Evolutionary conservation across 2,329 filamentous ascomycete genomes (phyloP).

Genomic region (Pestalotiopsis fici): DNA sequence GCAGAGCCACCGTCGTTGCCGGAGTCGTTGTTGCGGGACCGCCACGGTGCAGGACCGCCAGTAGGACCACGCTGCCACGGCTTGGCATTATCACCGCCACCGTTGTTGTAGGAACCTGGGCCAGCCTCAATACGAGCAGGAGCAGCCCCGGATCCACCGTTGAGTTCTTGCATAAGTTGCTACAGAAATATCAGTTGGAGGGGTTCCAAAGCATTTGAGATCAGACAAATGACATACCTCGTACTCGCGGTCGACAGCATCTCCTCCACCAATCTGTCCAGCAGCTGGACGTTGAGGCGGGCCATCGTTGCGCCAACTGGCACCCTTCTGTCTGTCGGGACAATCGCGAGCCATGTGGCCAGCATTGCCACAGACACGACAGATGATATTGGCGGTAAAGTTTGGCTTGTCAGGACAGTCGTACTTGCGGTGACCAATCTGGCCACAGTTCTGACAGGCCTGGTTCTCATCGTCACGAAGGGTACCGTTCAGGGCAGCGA

Average conservation of each 20-base stretch:
- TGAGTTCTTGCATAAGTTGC: slow-evolving; percentile 98
- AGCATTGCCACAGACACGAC: slow-evolving; percentile 95
- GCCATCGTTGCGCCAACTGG: slow-evolving; percentile 83
- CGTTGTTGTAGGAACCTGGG: slow-evolving; percentile 63
- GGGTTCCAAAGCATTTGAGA: not conserved
- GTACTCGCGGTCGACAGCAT: slow-evolving; percentile 91
- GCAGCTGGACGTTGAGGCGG: slow-evolving; percentile 50
- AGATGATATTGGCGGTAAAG: slow-evolving; percentile 99
- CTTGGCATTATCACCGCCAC: slow-evolving; percentile 61
- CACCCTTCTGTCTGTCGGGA: slow-evolving; percentile 88
- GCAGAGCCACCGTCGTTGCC: slow-evolving; percentile 39
- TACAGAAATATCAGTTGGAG: slow-evolving; percentile 45
- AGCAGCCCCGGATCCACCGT: slow-evolving; percentile 67
- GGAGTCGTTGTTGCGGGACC: slow-evolving; percentile 55
- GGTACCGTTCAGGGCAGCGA: slow-evolving; percentile 97
- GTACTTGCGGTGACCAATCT: slow-evolving; percentile 98
- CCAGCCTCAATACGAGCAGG: slow-evolving; percentile 86
- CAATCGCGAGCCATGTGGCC: slow-evolving; percentile 98
- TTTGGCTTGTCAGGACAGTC: slow-evolving; percentile 98
- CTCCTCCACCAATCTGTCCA: slow-evolving; percentile 72
- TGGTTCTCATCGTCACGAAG: slow-evolving; percentile 99
- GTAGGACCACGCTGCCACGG: slow-evolving; percentile 89
- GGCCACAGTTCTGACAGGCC: slow-evolving; percentile 97
- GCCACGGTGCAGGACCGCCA: slow-evolving; percentile 83
- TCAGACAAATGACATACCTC: slow-evolving; percentile 64